Base-by-base conservation (phyloP, 306 rosid species). In the Benincasa hispida region DNA sequence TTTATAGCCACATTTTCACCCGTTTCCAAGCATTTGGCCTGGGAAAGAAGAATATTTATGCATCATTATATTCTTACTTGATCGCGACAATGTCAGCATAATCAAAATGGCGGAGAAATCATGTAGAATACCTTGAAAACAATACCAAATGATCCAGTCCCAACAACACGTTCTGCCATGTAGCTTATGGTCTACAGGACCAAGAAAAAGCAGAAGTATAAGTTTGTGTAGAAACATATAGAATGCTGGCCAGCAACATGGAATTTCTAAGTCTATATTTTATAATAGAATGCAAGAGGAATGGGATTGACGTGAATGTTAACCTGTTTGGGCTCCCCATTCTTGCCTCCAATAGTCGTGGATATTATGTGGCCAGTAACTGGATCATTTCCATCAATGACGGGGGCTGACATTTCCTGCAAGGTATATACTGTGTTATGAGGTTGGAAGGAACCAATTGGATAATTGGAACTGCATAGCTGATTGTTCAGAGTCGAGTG, bases 1-100 rank as follows among this genome's bases (percentile, higher is more conserved):
- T 93, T 93, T 76, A 93, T 93, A 34, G 98, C 98, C 83, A 93
- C 96, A 2, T 91, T 87, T 78, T 91, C 98, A 8, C 97, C 97
- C 73, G 97, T 88, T 88, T 93, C 98, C 87, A 93, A 82, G 87
- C 98, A 93, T 82, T 89, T 93, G 25, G 98, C 98, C 98, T 93
- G 72, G 57, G 19, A 77, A 24, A 75, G 77, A 27, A 79, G 66
- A 69, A 69, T 78, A 69, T 11, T 7, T 27, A 27, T 28, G 58
- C 42, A 72, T 48, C 58, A 5, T 45, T 72, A 8, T 10, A 56
- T 8, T n/a, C 50, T 45, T 50, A 50, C 9, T 25, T 12, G 24
- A 75, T 10, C 59, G 51, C 61, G 55, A 22, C 51, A 2, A 56
- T 25, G 55, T 37, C 24, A 67, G 60, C 27, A 79, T 14, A 69